These are phyloP conservation scores for Trichaptum fuscoviolaceum DNA, from an alignment of 768 basidiomycete species.

Conservation along the genomic window DNA sequence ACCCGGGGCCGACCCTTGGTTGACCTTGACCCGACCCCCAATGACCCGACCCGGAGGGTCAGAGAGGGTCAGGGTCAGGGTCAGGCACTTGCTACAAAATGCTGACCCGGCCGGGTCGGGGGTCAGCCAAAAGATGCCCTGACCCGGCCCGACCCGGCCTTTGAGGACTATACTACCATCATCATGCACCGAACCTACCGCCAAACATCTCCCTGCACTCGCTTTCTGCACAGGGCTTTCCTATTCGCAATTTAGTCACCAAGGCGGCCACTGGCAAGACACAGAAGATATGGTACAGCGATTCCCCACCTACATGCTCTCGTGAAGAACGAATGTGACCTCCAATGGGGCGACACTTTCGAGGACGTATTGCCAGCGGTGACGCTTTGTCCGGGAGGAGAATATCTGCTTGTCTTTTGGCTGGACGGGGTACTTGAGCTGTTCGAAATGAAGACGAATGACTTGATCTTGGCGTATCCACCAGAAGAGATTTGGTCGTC, in stretches of 20 bases:
- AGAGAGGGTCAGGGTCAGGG: no score
- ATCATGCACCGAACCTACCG: background rate
- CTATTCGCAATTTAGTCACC: background rate
- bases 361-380: background rate
- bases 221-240: background rate
- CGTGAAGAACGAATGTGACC: background rate
- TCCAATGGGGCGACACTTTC: background rate
- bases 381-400: background rate
- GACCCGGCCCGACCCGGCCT: no score
- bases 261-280: background rate
- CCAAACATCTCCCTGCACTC: background rate
- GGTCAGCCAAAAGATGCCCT: no score
- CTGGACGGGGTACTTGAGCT: background rate
- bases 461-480: background rate
- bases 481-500: background rate
- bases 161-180: no score
- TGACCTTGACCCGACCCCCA: no score
- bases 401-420: background rate
- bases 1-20: no score
- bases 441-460: background rate
- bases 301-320: background rate
- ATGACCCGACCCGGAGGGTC: no score
- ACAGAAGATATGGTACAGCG: background rate
- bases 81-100: no score
- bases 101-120: no score